These are phyloP conservation scores for Asparagopsis taxiformis DNA, from an alignment of 31 red algal species.

Conservation along the genomic window DNA sequence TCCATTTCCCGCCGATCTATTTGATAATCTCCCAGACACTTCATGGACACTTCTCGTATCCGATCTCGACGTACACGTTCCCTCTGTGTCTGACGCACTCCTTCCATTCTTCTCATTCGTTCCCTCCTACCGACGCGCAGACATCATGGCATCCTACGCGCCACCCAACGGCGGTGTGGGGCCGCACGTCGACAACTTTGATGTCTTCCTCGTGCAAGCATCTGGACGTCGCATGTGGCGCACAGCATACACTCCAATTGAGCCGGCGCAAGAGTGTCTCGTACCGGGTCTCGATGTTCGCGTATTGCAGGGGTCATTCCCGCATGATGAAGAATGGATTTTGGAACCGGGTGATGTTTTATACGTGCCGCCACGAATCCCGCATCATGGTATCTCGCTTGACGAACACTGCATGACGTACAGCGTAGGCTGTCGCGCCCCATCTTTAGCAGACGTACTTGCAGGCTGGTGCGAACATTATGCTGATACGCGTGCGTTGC, in stretches of 20 bases:
- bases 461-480: constrained; percentile 42
- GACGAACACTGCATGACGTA: constrained; percentile 83
- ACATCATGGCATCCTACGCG: constrained; percentile 85
- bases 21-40: constrained; percentile 17
- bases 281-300: constrained; percentile 59
- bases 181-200: constrained; percentile 94
- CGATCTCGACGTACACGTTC: constrained; percentile 9
- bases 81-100: constrained; percentile 6
- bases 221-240: constrained; percentile 69
- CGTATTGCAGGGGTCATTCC: constrained; percentile 52
- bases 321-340: constrained; percentile 55
- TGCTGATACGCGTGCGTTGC: constrained; percentile 12
- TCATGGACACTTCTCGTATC: constrained; percentile 5
- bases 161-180: constrained; percentile 74
- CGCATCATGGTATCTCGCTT: constrained; percentile 71
- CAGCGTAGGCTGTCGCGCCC: constrained; percentile 86
- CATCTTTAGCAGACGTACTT: constrained; percentile 47
- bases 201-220: constrained; percentile 86
- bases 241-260: constrained; percentile 48
- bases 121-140: constrained; percentile 78
- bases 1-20: constrained; percentile 64
- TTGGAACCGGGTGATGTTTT: constrained; percentile 85
- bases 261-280: constrained; percentile 39
- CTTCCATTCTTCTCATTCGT: constrained; percentile 62
- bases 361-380: constrained; percentile 86